Base-by-base conservation (phyloP, 192 early-diverging fungal genomes). In the Mortierella claussenii region DNA sequence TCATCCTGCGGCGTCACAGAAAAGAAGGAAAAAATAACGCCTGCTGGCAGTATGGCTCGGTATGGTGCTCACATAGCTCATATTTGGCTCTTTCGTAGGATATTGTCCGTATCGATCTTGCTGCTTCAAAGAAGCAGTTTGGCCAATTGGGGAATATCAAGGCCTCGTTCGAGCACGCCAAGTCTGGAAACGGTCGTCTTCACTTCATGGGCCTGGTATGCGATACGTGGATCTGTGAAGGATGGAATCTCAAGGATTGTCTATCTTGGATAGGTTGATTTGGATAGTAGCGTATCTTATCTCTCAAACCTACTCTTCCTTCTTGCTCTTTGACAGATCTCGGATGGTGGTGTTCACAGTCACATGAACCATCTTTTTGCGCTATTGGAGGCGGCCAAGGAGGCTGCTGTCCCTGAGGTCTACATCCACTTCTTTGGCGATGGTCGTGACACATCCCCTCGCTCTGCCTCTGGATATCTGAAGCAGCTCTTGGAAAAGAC, bases 331-430 rank as follows among this genome's bases (percentile, higher is more conserved):
- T n/a, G n/a, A 33, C 28, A 84, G 83, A 59, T 93, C 31, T 98
- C 97, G 15, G 98, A 99, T 79, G 98, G 98, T 73, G 98, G 98
- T 70, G 97, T 99, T 47, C 98, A 99, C 84, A 89, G 89, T 64
- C 96, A 98, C 81, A 93, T 95, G 75, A 88, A 95, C 79, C 98
- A 99, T 66, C 85, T 98, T 52, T 79, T 90, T 51, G 88, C 89
- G 5, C 81, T 98, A 30, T 84, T 99, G 51, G 85, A 91, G 55
- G 85, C 89, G 18, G 97, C 97, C 50, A 96, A 97, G 80, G 87
- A 87, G 28, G 85, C 87, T 23, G 93, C 90, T 12, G 91, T 99
- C 21, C 91, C 93, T 23, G 79, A 94, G 58, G 81, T 94, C 42
- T 98, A 80, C 79, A 88, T 99, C 58, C 98, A 99, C 87, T 96